phyloP scores from a whole-genome alignment of 2,329 filamentous ascomycete genomes.

The Nemania sp. region DNA sequence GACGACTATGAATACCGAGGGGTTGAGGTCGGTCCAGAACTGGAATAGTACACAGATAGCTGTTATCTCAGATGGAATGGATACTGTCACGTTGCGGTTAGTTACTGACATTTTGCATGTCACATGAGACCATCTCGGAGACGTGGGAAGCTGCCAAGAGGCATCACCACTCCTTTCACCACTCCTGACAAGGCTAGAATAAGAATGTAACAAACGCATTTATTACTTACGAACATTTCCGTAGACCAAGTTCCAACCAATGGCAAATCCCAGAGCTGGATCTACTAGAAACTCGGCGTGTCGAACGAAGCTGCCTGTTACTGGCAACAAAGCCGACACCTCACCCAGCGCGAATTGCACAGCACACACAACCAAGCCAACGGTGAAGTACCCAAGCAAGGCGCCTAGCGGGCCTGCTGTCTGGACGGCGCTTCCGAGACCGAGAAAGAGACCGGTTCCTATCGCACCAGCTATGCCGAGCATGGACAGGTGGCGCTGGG shows the following conservation, averaged over 20 bases:
- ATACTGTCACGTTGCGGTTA: constrained; percentile 47
- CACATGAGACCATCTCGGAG: neutral
- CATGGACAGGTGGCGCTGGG: constrained; percentile 70
- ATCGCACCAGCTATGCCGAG: constrained; percentile 72
- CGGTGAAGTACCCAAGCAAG: constrained; percentile 65
- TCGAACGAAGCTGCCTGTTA: constrained; percentile 72
- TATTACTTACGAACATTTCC: constrained; percentile 54
- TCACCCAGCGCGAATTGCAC: constrained; percentile 71
- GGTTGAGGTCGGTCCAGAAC: constrained; percentile 71
- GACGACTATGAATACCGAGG: constrained; percentile 63
- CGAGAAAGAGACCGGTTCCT: constrained; percentile 71
- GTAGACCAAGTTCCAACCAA: constrained; percentile 67
- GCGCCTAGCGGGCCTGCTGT: constrained; percentile 63
- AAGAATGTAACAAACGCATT: too few species aligned
- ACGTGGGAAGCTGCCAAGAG: neutral
- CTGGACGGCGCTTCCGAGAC: constrained; percentile 65
- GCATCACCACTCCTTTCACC: too few species aligned
- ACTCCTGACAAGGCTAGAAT: neutral
- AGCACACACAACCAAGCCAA: constrained; percentile 67
- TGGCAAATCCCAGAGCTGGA: constrained; percentile 68
- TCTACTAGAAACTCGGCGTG: constrained; percentile 72
- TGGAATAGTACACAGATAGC: constrained; percentile 72
- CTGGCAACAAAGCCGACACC: constrained; percentile 69
- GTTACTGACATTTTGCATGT: neutral
- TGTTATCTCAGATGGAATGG: constrained; percentile 70